Conservation (phyloP, 805 yeast species). For the Pichia insulana region DNA sequence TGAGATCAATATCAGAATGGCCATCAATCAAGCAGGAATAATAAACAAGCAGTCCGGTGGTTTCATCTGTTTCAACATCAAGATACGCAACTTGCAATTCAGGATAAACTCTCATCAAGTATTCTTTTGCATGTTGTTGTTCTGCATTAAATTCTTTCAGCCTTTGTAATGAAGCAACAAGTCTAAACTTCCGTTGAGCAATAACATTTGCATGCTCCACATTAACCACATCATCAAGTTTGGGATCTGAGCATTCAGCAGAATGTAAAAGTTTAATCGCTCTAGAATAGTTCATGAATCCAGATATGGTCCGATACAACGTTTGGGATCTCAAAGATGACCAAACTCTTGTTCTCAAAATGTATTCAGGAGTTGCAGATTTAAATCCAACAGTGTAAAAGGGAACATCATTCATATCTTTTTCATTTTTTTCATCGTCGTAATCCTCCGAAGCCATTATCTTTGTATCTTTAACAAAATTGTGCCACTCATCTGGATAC, state of each 20-base stretch:
- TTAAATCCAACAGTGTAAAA: constrained; percentile 96
- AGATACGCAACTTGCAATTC: constrained; percentile 85
- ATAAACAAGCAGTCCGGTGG: constrained; percentile 62
- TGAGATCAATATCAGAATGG: constrained; percentile 61
- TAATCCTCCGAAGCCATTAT: constrained; percentile 71
- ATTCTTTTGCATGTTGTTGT: constrained; percentile 73
- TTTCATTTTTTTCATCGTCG: constrained; percentile 59
- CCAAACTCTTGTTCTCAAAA: constrained; percentile 95
- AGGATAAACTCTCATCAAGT: constrained; percentile 75
- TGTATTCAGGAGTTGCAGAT: constrained; percentile 94
- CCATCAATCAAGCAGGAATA: constrained; percentile 78
- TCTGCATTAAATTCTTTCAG: constrained; percentile 61
- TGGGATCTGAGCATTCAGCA: constrained; percentile 91
- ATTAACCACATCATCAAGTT: constrained; percentile 92
- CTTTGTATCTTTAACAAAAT: constrained; percentile 95
- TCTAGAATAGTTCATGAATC: constrained; percentile 96
- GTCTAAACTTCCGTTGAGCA: constrained; percentile 77
- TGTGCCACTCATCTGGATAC: constrained; percentile 96
- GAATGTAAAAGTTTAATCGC: constrained; percentile 89
- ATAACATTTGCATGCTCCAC: constrained; percentile 90
- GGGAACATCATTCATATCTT: constrained; percentile 85
- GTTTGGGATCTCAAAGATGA: constrained; percentile 97
- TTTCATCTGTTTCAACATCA: constrained; percentile 76
- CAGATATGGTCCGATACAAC: constrained; percentile 91
- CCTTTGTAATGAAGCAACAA: constrained; percentile 82